Percentiles rank a stretch among this genome's conserved stretches.
Conservation (phyloP, 192 early-diverging fungal species). For the Mortierella alpina region DNA sequence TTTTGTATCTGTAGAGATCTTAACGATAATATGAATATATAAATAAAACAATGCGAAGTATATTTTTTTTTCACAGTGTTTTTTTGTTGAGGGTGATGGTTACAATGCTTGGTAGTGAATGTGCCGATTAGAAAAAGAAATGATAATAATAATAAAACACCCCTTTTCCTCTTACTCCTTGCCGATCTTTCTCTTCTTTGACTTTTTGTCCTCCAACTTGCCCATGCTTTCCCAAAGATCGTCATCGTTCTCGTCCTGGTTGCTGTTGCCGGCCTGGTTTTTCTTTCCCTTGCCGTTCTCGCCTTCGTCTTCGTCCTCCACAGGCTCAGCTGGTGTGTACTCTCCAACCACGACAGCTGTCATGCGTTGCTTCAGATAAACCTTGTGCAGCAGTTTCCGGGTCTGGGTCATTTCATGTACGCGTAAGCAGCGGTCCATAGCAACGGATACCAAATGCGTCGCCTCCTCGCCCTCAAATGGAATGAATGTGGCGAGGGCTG, state of each 20-base stretch:
- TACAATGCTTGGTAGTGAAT: conserved; percentile 1
- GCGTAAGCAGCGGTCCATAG: conserved; percentile 82
- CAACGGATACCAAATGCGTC: conserved; percentile 68
- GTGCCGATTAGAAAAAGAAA: background rate
- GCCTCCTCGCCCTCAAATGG: conserved; percentile 31
- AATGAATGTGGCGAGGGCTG: conserved; percentile 35
- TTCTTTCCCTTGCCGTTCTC: conserved; percentile 10
- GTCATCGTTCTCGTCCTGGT: conserved; percentile 38
- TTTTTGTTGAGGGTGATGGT: background rate
- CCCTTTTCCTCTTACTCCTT: conserved; percentile 2
- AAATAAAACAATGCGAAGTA: too few relatives aligned
- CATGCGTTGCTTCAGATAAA: conserved; percentile 83
- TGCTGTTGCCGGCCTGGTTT: background rate
- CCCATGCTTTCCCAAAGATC: conserved; percentile 54
- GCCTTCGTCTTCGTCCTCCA: conserved; percentile 37
- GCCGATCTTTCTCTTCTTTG: conserved; percentile 43
- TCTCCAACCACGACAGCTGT: conserved; percentile 71
- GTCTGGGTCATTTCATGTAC: conserved; percentile 73
- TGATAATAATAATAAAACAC: background rate
- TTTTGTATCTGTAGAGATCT: too few relatives aligned
- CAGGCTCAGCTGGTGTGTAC: conserved; percentile 28
- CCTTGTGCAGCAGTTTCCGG: conserved; percentile 66
- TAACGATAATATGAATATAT: background rate
- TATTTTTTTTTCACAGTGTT: background rate
- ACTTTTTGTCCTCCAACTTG: conserved; percentile 41